Conservation (phyloP, 1,139 yeast genomes). For the Blastobotrys malaysiensis region DNA sequence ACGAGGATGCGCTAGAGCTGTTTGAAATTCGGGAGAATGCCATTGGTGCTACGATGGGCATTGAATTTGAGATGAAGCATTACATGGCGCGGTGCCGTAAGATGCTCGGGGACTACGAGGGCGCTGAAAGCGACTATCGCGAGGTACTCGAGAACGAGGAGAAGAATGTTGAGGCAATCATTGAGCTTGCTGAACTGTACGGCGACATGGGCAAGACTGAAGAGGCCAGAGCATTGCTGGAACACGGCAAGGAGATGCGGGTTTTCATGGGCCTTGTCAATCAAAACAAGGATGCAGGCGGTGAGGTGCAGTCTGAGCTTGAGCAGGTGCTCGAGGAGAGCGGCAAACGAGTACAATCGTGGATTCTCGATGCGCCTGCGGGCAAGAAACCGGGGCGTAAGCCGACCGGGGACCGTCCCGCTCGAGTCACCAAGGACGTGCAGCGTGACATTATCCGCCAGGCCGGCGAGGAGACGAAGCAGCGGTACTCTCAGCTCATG, state of each 20-base stretch:
- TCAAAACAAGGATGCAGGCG: background rate
- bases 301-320: background rate
- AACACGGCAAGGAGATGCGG: conserved; percentile 13
- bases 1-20: conserved; percentile 65
- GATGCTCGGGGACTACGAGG: conserved; percentile 62
- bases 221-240: conserved; percentile 40
- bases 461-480: conserved; percentile 40
- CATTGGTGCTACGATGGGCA: conserved; percentile 8
- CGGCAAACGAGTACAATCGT: background rate
- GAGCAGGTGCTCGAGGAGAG: background rate
- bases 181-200: conserved; percentile 77
- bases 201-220: conserved; percentile 60
- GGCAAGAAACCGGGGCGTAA: background rate
- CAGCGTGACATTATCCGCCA: background rate
- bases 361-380: background rate
- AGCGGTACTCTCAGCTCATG: conserved; percentile 48
- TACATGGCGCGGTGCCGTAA: conserved; percentile 74
- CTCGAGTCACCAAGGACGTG: background rate
- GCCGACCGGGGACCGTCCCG: background rate
- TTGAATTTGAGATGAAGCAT: conserved; percentile 20
- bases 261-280: background rate
- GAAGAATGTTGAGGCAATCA: conserved; percentile 61
- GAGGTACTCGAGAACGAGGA: conserved; percentile 55
- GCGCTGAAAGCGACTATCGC: conserved; percentile 63
- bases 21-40: conserved; percentile 46